Conservation (phyloP, 1,284 basidiomycete species). For the Cutaneotrichosporon curvatum region DNA sequence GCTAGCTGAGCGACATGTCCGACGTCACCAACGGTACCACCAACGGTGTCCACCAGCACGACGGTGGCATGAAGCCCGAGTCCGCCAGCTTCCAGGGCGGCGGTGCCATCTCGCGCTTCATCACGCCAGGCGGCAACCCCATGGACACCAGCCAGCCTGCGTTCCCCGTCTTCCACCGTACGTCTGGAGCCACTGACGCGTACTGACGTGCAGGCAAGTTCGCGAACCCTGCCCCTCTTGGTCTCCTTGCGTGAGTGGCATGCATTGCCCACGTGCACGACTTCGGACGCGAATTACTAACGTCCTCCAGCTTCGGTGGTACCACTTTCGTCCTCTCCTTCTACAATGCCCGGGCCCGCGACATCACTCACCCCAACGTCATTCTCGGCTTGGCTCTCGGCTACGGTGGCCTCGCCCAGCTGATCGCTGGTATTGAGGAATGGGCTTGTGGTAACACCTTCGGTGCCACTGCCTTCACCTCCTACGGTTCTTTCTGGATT, state of each 20-base stretch:
- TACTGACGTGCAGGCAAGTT: conserved; percentile 33
- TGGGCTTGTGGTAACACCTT: conserved; percentile 65
- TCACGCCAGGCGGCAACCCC: conserved; percentile 21
- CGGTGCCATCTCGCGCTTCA: conserved; percentile 16
- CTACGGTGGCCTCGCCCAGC: conserved; percentile 70
- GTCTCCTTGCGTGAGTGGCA: conserved; percentile 41
- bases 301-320: conserved; percentile 43
- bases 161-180: conserved; percentile 45
- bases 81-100: conserved; percentile 10
- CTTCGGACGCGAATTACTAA: no score
- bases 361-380: conserved; percentile 56
- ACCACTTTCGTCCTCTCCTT: conserved; percentile 53
- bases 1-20: conserved; percentile 10
- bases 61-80: conserved; percentile 2
- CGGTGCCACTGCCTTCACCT: conserved; percentile 62
- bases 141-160: conserved; percentile 27
- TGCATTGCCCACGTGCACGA: background rate
- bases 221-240: conserved; percentile 53
- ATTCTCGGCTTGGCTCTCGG: conserved; percentile 77
- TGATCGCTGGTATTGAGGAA: conserved; percentile 54
- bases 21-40: conserved; percentile 4
- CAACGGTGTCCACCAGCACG: conserved; percentile 5
- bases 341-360: conserved; percentile 43
- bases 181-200: conserved; percentile 23
- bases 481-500: conserved; percentile 65